phyloP scores from a whole-genome alignment of 257 asterid species.

The Ballota nigra region DNA sequence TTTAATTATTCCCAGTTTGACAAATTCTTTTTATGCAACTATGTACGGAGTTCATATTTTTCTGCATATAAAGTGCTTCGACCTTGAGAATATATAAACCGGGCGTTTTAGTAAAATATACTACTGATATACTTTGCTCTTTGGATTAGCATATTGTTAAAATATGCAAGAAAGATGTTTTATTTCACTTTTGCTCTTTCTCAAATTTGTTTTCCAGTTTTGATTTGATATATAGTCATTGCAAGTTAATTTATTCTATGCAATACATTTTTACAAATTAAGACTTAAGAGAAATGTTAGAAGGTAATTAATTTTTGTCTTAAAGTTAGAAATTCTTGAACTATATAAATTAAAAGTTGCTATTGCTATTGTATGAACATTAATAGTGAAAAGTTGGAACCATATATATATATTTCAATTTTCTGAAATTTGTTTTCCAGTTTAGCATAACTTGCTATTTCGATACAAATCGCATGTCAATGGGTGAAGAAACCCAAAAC shows the following conservation, averaged over 20 bases:
- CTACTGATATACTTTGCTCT: neutral
- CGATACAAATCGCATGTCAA: too few relatives aligned
- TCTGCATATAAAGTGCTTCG: neutral
- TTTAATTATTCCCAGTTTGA: slow-evolving; percentile 16
- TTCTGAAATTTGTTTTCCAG: too few relatives aligned
- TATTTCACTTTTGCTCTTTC: neutral
- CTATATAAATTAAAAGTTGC: neutral
- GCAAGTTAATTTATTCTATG: neutral
- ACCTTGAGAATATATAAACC: neutral
- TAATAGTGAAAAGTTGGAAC: too few relatives aligned
- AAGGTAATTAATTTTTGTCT: neutral
- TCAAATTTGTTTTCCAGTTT: too few relatives aligned
- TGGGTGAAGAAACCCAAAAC: too few relatives aligned
- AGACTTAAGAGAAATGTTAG: too few relatives aligned
- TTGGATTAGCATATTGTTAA: neutral
- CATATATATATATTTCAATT: too few relatives aligned
- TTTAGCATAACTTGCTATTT: too few relatives aligned
- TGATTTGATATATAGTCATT: neutral
- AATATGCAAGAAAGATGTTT: neutral
- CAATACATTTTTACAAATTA: too few relatives aligned
- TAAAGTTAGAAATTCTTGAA: neutral
- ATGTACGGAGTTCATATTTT: slow-evolving; percentile 11
- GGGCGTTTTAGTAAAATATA: neutral
- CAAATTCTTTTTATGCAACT: neutral
- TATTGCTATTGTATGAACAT: too few relatives aligned